Evolutionary conservation across 148 eudicot genomes (phyloP).

Genomic region (Camellia japonica): DNA sequence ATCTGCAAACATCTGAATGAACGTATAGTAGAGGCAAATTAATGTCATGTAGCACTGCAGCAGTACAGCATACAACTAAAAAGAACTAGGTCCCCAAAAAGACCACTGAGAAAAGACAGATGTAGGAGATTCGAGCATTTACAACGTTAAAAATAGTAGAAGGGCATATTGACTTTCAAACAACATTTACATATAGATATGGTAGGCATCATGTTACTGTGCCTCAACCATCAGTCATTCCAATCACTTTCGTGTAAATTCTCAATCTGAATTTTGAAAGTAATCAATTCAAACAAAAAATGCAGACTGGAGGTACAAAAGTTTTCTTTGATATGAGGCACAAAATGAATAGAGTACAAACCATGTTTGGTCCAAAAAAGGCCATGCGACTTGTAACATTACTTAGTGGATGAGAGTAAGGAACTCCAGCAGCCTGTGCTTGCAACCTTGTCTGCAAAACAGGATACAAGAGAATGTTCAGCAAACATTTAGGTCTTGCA

Average conservation of each 20-base stretch:
- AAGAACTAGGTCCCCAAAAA: neutral
- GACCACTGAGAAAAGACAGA: conserved; percentile 3
- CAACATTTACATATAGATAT: neutral
- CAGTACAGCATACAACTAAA: neutral
- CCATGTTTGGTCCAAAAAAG: conserved; percentile 92
- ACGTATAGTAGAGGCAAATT: conserved; percentile 15
- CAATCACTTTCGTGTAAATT: neutral
- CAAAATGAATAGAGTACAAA: conserved; percentile 24
- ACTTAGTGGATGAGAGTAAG: conserved; percentile 83
- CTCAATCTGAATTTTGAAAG: neutral
- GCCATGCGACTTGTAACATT: conserved; percentile 80
- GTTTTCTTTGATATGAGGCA: conserved; percentile 1
- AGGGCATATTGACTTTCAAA: neutral
- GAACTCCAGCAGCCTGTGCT: conserved; percentile 96
- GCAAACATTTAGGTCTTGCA: neutral
- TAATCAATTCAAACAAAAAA: neutral
- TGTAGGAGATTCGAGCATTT: neutral
- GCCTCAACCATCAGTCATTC: neutral
- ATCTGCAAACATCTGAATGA: conserved; percentile 88
- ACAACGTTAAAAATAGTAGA: neutral
- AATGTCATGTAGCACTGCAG: neutral
- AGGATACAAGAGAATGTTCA: neutral
- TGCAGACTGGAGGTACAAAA: neutral
- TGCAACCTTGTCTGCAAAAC: conserved; percentile 86
- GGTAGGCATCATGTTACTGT: neutral